Evolutionary conservation across 2,329 filamentous ascomycete species (phyloP), one percentile per base, ranked within the genome.

Genomic region (Thyridium curvatum): DNA sequence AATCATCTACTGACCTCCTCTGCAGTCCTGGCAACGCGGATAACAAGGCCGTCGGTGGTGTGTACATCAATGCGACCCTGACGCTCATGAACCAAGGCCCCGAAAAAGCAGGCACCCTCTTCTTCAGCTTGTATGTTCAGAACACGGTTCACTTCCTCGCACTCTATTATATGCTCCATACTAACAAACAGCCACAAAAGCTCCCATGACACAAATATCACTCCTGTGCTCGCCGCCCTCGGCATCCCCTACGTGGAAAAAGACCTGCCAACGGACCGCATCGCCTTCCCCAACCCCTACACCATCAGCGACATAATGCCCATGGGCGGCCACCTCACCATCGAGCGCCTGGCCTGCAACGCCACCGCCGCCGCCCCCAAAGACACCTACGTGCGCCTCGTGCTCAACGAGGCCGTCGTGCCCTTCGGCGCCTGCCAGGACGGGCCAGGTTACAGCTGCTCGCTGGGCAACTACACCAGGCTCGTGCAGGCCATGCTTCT

Each of bases 191-290:
- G n/a, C n/a, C n/a, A 26, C 21, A 6, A 12, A 12, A 40, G 38
- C n/a, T 40, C 34, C 30, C 44, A 46, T 39, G 44, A 46, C 30
- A 42, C 44, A 4, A 46, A 46, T 35, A 46, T 46, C 32, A 46
- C 44, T 10, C 44, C 44, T 8, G 30, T 46, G 4, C 37, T 46
- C 6, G 41, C 44, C 8, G 44, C 44, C 7, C 39, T 46, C 4
- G 44, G 44, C 8, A 3, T 46, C 2, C n/a, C 32, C 26, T 15
- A 9, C 8, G 39, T 41, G 2, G n/a, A 21, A 12, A 30, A 40
- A 12, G 37, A 41, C 21, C 21, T 26, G 21, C 21, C 21, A 10
- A 26, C 21, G 6, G 21, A 26, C 21, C 21, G 10, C 21, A 26
- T 26, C 21, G 21, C 21, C 21, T 46, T 46, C 7, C 43, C 41